Evolutionary conservation across 2,329 filamentous ascomycete genomes (phyloP).

Genomic region (Exutisphaerella laricina): DNA sequence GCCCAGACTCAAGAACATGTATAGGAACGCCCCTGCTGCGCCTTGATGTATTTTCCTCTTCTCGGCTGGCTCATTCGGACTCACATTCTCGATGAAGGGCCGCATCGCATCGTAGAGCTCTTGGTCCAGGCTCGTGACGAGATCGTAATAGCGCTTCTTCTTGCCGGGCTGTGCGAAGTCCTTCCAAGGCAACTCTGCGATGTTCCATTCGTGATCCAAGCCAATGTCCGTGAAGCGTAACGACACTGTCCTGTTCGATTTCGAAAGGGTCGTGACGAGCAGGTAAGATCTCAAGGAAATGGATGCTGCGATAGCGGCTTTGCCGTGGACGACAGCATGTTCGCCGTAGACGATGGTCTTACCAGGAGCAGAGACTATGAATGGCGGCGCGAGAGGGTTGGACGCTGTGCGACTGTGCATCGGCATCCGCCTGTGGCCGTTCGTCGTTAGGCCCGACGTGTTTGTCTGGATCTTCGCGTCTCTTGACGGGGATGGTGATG

Average conservation of each 20-base stretch:
- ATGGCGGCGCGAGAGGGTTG: constrained; percentile 69
- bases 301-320: constrained; percentile 89
- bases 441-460: constrained; percentile 1
- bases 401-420: constrained; percentile 30
- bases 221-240: constrained; percentile 88
- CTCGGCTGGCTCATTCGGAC: constrained; percentile 56
- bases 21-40: constrained; percentile 81
- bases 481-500: neutral
- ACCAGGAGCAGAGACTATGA: constrained; percentile 96
- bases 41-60: constrained; percentile 77
- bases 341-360: constrained; percentile 99
- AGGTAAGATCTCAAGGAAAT: constrained; percentile 95
- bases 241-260: constrained; percentile 81
- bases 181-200: constrained; percentile 83
- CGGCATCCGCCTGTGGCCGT: constrained; percentile 2
- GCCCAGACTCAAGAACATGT: constrained; percentile 84
- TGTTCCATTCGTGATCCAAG: constrained; percentile 87
- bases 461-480: neutral
- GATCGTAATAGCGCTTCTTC: constrained; percentile 92
- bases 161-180: constrained; percentile 72
- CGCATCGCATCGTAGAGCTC: constrained; percentile 76
- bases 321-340: constrained; percentile 95
- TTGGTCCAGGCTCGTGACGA: constrained; percentile 70
- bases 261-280: constrained; percentile 88
- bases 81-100: constrained; percentile 70